Conservation (phyloP, 768 basidiomycete genomes). For the Ephemerocybe angulata region DNA sequence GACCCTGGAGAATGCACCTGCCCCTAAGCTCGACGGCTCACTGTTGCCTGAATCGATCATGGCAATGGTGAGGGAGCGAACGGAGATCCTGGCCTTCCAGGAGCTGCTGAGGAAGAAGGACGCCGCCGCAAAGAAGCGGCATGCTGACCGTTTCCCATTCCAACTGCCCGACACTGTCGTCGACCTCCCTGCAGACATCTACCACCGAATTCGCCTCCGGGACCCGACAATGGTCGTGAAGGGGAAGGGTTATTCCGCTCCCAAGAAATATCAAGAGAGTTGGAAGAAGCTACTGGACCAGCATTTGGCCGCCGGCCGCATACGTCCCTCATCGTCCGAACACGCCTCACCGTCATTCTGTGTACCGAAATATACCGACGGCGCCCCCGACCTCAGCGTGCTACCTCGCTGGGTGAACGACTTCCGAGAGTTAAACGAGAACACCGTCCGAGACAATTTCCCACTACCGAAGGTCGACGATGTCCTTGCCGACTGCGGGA, state of each 20-base stretch:
- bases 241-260: conserved; percentile 8
- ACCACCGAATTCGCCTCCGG: conserved; percentile 22
- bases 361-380: conserved; percentile 26
- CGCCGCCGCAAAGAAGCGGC: conserved; percentile 11
- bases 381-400: conserved; percentile 15
- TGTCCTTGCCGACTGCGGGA: conserved; percentile 31
- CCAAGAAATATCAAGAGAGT: conserved; percentile 21
- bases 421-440: conserved; percentile 28
- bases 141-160: conserved; percentile 20
- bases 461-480: conserved; percentile 28
- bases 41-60: neutral
- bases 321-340: conserved; percentile 23
- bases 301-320: conserved; percentile 26
- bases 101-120: neutral
- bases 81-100: neutral
- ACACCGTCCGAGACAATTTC: conserved; percentile 25
- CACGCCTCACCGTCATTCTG: conserved; percentile 34
- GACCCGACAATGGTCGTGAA: conserved; percentile 24
- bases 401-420: conserved; percentile 36
- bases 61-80: neutral
- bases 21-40: neutral
- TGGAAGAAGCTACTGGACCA: conserved; percentile 28
- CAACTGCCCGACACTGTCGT: conserved; percentile 24
- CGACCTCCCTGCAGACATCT: conserved; percentile 19
- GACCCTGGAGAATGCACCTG: conserved; percentile 5